Evolutionary conservation across 164 flowering plant genomes (phyloP), one percentile per base, ranked within the genome.

Genomic region (Vitis cinerea): DNA sequence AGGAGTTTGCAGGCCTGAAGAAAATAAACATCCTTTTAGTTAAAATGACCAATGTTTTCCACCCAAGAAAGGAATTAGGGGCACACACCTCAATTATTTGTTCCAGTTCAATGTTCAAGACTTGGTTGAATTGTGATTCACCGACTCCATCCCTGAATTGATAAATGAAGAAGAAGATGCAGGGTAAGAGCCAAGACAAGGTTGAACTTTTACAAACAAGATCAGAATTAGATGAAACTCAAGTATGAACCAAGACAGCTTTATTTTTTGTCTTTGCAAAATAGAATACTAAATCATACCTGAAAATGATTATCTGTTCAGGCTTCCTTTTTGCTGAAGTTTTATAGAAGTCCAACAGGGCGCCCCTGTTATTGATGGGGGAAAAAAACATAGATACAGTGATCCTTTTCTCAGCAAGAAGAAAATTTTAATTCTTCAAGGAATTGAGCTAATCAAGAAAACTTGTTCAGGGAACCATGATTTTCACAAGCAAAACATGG

Each of bases 131-230:
- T 64, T 93, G 97, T 0, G 94, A 88, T 73, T 93, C 98, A 37
- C 98, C 91, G n/a, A 93, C 98, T 1, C 98, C 98, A 78, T 93
- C 98, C 85, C 97, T 93, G 54, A 29, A 80, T n/a, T 63, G 27
- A 23, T 23, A 23, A 23, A 23, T 23, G n/a, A 13, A 63, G 13
- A 17, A 63, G 44, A 8, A 15, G 50, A 13, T 63, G 51, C 23
- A 63, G 52, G 15, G 44, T 51, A 12, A 63, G 44, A 51, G 44
- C 16, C 23, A 63, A 27, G 6, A 63, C 65, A 11, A 37, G 65
- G 19, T 30, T 62, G 50, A 62, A 47, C 50, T 62, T 62, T 31
- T 11, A 60, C 27, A 60, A 19, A 27, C 27, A 16, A 60, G 23
- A 49, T 68, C 9, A 23, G 27, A 23, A 23, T 23, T 23, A 23